phyloP scores from a whole-genome alignment of 2,329 filamentous ascomycete species.

The Penicillium sumatraense region DNA sequence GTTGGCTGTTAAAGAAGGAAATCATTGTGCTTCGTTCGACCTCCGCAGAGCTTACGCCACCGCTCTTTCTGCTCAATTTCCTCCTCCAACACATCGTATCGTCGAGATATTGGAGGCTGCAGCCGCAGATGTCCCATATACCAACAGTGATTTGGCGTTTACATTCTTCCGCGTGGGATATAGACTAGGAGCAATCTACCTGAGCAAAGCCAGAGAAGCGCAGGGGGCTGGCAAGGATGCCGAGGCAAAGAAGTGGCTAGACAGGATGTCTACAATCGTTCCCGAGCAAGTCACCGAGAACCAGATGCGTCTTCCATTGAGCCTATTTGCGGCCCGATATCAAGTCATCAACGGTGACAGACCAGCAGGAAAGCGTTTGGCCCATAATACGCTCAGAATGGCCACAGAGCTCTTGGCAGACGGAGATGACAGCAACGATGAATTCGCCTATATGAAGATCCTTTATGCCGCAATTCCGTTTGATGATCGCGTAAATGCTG shows the following conservation, averaged over 20 bases:
- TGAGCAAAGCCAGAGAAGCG: constrained; percentile 17
- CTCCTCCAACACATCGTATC: neutral
- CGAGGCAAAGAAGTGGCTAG: constrained; percentile 13
- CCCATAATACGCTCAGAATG: constrained; percentile 26
- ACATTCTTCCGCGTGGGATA: constrained; percentile 1
- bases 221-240: constrained; percentile 9
- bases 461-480: constrained; percentile 26
- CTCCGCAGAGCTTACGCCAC: constrained; percentile 21
- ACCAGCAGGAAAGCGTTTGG: constrained; percentile 17
- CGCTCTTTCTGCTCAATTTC: constrained; percentile 14
- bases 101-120: constrained; percentile 14
- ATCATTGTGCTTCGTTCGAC: constrained; percentile 13
- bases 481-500: constrained; percentile 25
- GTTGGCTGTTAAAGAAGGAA: neutral
- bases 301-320: constrained; percentile 20
- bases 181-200: constrained; percentile 17
- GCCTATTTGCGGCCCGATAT: constrained; percentile 25
- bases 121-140: neutral
- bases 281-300: constrained; percentile 20
- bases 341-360: constrained; percentile 26
- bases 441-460: constrained; percentile 27
- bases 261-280: constrained; percentile 15
- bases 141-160: neutral
- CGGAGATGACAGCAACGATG: constrained; percentile 32
- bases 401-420: constrained; percentile 34